phyloP scores from a whole-genome alignment of 306 rosid species.

The Pyrus pyrifolia region DNA sequence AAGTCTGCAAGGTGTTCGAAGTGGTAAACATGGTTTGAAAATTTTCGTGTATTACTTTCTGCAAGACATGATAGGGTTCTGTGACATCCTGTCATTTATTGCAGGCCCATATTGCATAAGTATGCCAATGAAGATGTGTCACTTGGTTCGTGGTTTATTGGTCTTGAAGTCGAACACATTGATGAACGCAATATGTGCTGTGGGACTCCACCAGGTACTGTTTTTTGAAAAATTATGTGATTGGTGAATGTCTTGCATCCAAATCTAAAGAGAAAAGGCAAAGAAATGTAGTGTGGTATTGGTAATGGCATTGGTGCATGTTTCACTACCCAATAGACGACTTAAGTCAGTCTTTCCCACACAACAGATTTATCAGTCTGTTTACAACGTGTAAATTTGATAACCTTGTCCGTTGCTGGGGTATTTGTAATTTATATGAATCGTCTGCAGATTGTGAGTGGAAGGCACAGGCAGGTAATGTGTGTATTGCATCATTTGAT shows the following conservation, averaged over 20 bases:
- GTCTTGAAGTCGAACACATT: constrained; percentile 95
- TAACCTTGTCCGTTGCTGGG: neutral
- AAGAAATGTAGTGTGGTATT: neutral
- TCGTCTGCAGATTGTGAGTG: constrained; percentile 79
- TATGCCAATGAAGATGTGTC: constrained; percentile 99
- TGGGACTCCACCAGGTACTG: constrained; percentile 94
- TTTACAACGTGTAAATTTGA: neutral
- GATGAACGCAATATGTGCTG: constrained; percentile 98
- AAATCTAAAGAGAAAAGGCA: neutral
- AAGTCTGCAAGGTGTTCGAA: neutral
- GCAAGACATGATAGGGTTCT: constrained; percentile 1
- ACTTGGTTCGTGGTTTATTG: constrained; percentile 95
- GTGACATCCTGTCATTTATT: constrained; percentile 14
- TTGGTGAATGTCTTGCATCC: neutral
- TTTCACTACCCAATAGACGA: neutral
- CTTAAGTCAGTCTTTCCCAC: neutral
- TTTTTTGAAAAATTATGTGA: neutral
- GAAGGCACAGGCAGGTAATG: constrained; percentile 95
- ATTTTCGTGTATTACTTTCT: neutral
- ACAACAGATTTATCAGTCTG: neutral
- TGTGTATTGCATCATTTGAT: constrained; percentile 85
- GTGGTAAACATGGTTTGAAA: neutral
- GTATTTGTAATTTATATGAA: constrained; percentile 7
- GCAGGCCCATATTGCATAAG: constrained; percentile 87
- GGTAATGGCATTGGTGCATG: neutral